Evolutionary conservation across 371 early-diverging fungal species (phyloP).

Genomic region (Mortierella sp.): DNA sequence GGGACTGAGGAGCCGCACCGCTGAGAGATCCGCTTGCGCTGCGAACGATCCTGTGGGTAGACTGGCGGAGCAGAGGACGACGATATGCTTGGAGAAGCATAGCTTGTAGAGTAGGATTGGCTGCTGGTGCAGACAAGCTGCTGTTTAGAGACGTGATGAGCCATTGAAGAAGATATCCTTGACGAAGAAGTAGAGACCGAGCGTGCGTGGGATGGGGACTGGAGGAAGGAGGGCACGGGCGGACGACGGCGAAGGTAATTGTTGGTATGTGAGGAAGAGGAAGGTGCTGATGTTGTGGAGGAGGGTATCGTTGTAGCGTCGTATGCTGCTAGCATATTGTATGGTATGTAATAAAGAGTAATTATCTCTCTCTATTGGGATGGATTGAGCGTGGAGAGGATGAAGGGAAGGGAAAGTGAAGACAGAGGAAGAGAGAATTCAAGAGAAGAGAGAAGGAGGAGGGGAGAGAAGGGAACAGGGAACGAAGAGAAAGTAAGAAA

Average conservation of each 20-base stretch:
- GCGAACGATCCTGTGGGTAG: conserved; percentile 30
- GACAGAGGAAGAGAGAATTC: neutral
- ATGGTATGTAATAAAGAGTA: neutral
- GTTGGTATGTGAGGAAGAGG: conserved; percentile 11
- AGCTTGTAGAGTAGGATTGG: neutral
- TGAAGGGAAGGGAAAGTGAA: neutral
- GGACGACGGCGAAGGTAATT: neutral
- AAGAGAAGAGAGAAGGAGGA: neutral
- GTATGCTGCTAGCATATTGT: conserved; percentile 2
- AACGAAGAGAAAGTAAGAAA: neutral
- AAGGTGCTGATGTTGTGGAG: neutral
- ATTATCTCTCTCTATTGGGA: conserved; percentile 1
- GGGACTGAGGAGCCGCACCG: conserved; percentile 32
- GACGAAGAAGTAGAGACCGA: neutral
- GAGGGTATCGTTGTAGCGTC: neutral
- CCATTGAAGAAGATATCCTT: neutral
- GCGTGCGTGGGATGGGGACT: conserved; percentile 21
- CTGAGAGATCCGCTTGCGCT: conserved; percentile 35
- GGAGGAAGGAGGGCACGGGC: conserved; percentile 22
- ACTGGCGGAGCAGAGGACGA: conserved; percentile 23
- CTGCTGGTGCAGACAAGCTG: no score
- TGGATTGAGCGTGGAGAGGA: neutral
- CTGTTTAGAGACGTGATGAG: neutral
- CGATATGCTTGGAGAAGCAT: neutral
- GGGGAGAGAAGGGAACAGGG: conserved; percentile 7